Evolutionary conservation across 108 stramenopile species (phyloP), one percentile per base, ranked within the genome.

Genomic region (Pinguiococcus pyrenoidosus): DNA sequence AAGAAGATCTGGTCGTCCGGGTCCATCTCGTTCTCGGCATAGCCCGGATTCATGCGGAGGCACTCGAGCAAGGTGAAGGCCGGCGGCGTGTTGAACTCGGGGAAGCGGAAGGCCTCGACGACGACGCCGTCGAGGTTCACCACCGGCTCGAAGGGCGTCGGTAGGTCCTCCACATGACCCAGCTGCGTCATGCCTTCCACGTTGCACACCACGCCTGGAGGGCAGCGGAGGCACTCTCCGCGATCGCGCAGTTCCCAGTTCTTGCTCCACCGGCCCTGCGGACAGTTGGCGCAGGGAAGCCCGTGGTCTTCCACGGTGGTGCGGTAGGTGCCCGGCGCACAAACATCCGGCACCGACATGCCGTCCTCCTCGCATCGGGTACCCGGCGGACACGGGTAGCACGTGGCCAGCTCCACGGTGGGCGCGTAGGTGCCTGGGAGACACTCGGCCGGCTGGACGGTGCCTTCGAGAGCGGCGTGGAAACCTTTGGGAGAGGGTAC

Each of bases 301-400:
- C 65, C 70, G 37, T 74, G 66, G 5, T 36, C 56, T 1, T 32
- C 44, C 0, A 69, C 21, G 22, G 52, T 73, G 22, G 52, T 44
- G 2, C 74, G 53, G 41, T 71, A 78, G 13, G 47, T 64, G 14
- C 77, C 76, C 0, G 76, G 76, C 12, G 64, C 33, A 37, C 76
- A 77, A 2, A 76, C 42, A 9, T 59, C 56, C 4, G 76, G 72
- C 9, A 62, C 46, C 5, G 34, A 52, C 2, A 51, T 72, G 20
- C 77, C 77, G 27, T 73, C 75, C 28, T 49, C 62, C 14, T 66
- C 77, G 32, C 79, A 78, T 7, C 30, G 28, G 3, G 75, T 76
- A 10, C 81, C 82, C 32, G 81, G 81, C n/a, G 82, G 82, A 41
- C 85, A 87, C 20, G 81, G 80, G 39, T 79, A 68, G 63, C 85